Percentiles rank a stretch among this genome's conserved stretches.
Evolutionary conservation across 805 yeast species (phyloP).

Genomic region (Kazachstania bromeliacearum): DNA sequence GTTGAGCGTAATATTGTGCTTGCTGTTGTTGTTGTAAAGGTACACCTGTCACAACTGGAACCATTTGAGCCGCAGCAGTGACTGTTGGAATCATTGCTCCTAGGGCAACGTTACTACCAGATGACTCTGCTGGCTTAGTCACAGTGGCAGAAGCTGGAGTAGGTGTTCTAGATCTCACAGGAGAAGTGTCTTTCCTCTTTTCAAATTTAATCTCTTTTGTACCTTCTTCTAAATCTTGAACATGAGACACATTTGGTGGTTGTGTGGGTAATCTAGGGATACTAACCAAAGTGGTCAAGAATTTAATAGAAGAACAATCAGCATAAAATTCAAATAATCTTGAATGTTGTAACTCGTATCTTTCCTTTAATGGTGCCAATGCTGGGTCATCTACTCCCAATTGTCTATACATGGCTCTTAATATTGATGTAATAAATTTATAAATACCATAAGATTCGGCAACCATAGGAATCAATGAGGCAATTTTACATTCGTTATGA

Average conservation of each 20-base stretch:
- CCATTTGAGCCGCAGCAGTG: constrained; percentile 22
- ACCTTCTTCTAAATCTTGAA: constrained; percentile 17
- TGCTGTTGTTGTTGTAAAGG: constrained; percentile 13
- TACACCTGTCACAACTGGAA: constrained; percentile 31
- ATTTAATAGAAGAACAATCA: constrained; percentile 79
- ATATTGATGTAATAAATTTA: constrained; percentile 81
- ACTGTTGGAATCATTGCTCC: constrained; percentile 14
- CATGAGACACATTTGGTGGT: constrained; percentile 27
- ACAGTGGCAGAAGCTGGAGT: neutral
- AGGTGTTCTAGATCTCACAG: constrained; percentile 2
- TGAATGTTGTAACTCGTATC: constrained; percentile 61
- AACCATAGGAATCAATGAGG: constrained; percentile 83
- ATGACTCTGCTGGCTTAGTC: neutral
- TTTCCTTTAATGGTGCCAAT: constrained; percentile 58
- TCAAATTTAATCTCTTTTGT: constrained; percentile 11
- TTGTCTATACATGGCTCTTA: constrained; percentile 73
- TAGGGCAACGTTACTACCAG: constrained; percentile 2
- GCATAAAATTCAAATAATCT: constrained; percentile 75
- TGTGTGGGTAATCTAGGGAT: constrained; percentile 31
- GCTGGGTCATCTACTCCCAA: constrained; percentile 60
- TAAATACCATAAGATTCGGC: constrained; percentile 89
- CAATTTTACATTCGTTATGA: constrained; percentile 63
- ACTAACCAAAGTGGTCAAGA: constrained; percentile 64
- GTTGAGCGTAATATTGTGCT: constrained; percentile 12
- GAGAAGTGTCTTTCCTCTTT: constrained; percentile 2